A percentile compares a stretch with the other conserved stretches of the same genome.
phyloP scores from a whole-genome alignment of 495 filamentous ascomycete species.

The Sphaerosporella brunnea region DNA sequence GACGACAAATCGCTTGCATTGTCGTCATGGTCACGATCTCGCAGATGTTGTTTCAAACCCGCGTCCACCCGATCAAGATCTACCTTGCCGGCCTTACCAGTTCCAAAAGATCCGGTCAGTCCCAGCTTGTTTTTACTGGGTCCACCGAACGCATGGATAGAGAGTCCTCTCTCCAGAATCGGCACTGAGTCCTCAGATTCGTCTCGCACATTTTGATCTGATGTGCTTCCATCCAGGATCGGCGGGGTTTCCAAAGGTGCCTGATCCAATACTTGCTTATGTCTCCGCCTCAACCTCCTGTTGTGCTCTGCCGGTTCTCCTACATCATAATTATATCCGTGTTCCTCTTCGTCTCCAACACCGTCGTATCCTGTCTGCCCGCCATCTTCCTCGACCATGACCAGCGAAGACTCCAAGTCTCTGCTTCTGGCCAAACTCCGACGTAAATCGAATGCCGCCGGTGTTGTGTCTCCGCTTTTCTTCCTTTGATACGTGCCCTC shows the following conservation, averaged over 20 bases:
- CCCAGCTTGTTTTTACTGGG: not conserved
- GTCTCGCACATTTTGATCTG: conserved; percentile 2
- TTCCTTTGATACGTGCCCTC: conserved; percentile 65
- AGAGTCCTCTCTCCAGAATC: conserved; percentile 9
- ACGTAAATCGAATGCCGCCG: conserved; percentile 2
- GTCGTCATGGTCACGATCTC: conserved; percentile 32
- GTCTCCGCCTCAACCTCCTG: conserved; percentile 20
- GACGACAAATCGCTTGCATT: conserved; percentile 61
- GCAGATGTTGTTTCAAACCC: conserved; percentile 12
- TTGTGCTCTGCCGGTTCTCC: conserved; percentile 11
- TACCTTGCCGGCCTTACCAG: not conserved
- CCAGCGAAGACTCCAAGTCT: conserved; percentile 8
- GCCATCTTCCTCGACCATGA: conserved; percentile 6
- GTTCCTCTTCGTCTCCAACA: not conserved
- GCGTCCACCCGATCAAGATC: conserved; percentile 14
- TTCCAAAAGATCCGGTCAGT: not conserved
- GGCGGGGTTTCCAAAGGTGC: conserved; percentile 16
- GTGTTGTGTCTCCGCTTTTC: conserved; percentile 25
- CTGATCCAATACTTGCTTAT: conserved; percentile 26
- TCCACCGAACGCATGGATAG: conserved; percentile 3
- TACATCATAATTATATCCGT: not conserved
- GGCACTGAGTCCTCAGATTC: conserved; percentile 35
- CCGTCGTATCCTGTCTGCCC: not conserved
- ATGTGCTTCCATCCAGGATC: conserved; percentile 2
- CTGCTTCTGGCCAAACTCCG: conserved; percentile 5